Conservation (phyloP, 768 basidiomycete species). For the Mycena galopus region DNA sequence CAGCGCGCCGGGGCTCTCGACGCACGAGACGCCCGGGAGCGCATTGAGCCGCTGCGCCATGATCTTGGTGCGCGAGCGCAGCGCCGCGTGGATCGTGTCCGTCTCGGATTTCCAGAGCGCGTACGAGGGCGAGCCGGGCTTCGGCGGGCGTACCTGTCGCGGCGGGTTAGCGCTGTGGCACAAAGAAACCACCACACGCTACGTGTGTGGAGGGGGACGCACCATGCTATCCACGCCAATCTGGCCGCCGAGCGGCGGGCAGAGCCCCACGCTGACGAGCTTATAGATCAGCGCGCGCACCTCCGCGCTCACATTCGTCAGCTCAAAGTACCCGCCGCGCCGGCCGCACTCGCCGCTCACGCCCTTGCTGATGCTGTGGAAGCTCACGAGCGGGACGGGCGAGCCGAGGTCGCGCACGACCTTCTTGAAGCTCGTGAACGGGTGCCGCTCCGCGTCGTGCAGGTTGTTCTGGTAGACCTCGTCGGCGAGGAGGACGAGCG, state of each 20-base stretch:
- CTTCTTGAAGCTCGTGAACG: slow-evolving; percentile 96
- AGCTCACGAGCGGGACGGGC: slow-evolving; percentile 89
- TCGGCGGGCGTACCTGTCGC: slow-evolving; percentile 71
- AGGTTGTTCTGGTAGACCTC: slow-evolving; percentile 99
- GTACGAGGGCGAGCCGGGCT: slow-evolving; percentile 81
- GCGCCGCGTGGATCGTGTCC: slow-evolving; percentile 78
- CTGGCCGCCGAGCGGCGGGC: slow-evolving; percentile 92
- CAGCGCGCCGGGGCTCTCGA: slow-evolving; percentile 90
- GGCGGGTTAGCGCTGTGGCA: neutral
- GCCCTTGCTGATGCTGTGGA: slow-evolving; percentile 88
- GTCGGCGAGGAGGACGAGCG: slow-evolving; percentile 92
- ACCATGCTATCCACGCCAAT: slow-evolving; percentile 95
- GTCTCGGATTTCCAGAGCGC: slow-evolving; percentile 88
- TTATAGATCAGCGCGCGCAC: slow-evolving; percentile 93
- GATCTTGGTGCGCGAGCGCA: slow-evolving; percentile 74
- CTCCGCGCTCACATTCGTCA: slow-evolving; percentile 82
- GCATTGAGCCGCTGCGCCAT: slow-evolving; percentile 87
- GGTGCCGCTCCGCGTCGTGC: slow-evolving; percentile 63
- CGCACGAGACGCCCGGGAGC: slow-evolving; percentile 91
- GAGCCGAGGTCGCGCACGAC: slow-evolving; percentile 76
- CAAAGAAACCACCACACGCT: no score
- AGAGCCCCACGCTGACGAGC: slow-evolving; percentile 92
- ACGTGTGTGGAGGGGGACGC: neutral
- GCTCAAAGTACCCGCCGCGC: slow-evolving; percentile 97
- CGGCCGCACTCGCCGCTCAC: slow-evolving; percentile 80